Base-by-base conservation (phyloP, 2,329 filamentous ascomycete genomes). In the Cladosporium sp. region DNA sequence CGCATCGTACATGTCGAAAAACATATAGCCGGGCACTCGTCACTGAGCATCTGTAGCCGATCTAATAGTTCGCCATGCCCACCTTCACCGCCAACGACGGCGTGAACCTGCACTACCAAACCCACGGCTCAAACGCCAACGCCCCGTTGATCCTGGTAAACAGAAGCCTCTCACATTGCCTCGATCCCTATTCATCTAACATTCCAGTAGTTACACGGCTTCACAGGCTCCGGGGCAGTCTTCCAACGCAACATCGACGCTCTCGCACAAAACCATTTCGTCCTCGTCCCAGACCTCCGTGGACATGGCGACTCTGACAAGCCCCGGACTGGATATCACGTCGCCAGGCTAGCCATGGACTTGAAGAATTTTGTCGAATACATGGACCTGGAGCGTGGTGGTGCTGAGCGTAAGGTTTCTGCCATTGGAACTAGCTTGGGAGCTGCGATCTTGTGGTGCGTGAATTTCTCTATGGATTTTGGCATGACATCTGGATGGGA, bases 191-290 rank as follows among this genome's bases (percentile, higher is more conserved):
- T 30, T 30, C 32, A 18, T 38, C 39, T 42, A 27, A 49, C 38
- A 12, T 27, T 19, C 27, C 39, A 13, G 7, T 27, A 42, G 48
- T 39, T 43, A 13, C 39, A 50, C 25, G 41, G 48, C 22, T 48
- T 48, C 45, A 48, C 45, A 16, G 45, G 45, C 45, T 48, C 45
- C 12, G 36, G 45, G 3, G 16, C 25, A 35, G 45, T 48, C 27
- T 48, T 48, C 45, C 39, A 48, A 18, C 45, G 45, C 19, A 48
- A 48, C 27, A 27, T 40, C n/a, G 7, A 25, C 3, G 36, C 12
- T 16, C 18, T 48, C 9, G 32, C 45, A 20, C 25, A 48, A 25
- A 12, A 3, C 27, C 18, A 40, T 8, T 40, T 22, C 25, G 45
- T 48, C 8, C 36, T 48, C 16, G 45, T 48, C 7, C 36, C 36